These are phyloP conservation scores for Lomentospora prolificans DNA, from an alignment of 2,329 filamentous ascomycete species.

Conservation along the genomic window DNA sequence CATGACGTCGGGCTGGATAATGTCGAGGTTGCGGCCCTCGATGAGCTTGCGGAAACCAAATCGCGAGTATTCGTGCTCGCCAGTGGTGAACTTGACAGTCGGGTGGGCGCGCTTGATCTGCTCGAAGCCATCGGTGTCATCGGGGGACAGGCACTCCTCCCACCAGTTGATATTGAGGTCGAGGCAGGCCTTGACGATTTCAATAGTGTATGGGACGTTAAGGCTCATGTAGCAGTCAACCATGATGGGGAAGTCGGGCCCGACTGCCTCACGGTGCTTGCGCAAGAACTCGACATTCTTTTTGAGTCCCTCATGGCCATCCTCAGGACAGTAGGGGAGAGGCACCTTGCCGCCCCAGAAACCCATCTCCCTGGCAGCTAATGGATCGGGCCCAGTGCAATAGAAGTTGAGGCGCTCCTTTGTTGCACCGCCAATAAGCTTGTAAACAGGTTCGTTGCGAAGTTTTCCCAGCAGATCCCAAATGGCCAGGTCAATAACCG, in stretches of 20 bases:
- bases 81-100: conserved; percentile 85
- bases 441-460: conserved; percentile 86
- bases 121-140: conserved; percentile 85
- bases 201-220: conserved; percentile 86
- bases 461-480: conserved; percentile 93
- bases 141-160: conserved; percentile 87
- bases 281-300: conserved; percentile 88
- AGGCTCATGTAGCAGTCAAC: conserved; percentile 97
- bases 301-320: conserved; percentile 68
- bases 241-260: conserved; percentile 84
- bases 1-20: conserved; percentile 94
- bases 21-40: conserved; percentile 84
- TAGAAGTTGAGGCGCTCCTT: conserved; percentile 80
- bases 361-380: conserved; percentile 71
- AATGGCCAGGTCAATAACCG: conserved; percentile 83
- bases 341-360: conserved; percentile 89
- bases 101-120: conserved; percentile 87
- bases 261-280: conserved; percentile 74
- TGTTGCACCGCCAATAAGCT: conserved; percentile 85
- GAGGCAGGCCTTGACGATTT: conserved; percentile 74
- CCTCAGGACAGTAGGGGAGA: conserved; percentile 79
- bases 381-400: conserved; percentile 83
- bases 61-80: conserved; percentile 89
- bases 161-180: conserved; percentile 92
- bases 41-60: conserved; percentile 94